Evolutionary conservation across 306 rosid species (phyloP).

Genomic region (Cucurbita moschata): DNA sequence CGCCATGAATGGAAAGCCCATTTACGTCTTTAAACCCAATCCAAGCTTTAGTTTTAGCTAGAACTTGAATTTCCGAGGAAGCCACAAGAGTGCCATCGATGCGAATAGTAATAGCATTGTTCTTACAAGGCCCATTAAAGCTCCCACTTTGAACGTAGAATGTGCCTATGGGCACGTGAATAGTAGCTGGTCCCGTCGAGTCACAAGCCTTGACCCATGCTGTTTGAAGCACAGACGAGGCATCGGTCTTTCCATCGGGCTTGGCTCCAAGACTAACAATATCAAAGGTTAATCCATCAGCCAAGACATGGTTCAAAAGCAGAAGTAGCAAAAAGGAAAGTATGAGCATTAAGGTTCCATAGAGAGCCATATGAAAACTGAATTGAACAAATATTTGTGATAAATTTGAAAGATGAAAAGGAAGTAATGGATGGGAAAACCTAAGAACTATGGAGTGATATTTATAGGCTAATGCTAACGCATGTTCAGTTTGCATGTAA

Average conservation of each 20-base stretch:
- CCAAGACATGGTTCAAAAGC: not conserved
- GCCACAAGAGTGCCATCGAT: not conserved
- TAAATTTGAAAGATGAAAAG: too few relatives aligned
- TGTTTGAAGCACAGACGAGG: not conserved
- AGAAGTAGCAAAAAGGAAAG: not conserved
- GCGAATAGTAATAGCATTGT: too few relatives aligned
- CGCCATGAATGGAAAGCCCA: not conserved
- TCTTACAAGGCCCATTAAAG: too few relatives aligned
- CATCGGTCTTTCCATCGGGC: slow-evolving; percentile 7
- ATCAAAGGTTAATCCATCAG: not conserved
- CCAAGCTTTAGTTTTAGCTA: not conserved
- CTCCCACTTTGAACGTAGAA: not conserved
- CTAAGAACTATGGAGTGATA: not conserved
- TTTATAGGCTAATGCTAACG: not conserved
- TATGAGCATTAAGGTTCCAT: not conserved
- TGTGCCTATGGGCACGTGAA: not conserved
- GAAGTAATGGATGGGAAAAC: too few relatives aligned
- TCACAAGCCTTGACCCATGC: slow-evolving; percentile 15
- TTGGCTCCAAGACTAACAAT: not conserved
- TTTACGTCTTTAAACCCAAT: not conserved
- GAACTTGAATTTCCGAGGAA: not conserved
- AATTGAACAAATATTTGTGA: too few relatives aligned
- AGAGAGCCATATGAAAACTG: not conserved
- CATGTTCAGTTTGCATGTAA: too few relatives aligned
- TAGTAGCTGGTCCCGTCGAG: not conserved